These are phyloP conservation scores for Candida suzukii DNA, from an alignment of 805 yeast genomes.

Conservation along the genomic window DNA sequence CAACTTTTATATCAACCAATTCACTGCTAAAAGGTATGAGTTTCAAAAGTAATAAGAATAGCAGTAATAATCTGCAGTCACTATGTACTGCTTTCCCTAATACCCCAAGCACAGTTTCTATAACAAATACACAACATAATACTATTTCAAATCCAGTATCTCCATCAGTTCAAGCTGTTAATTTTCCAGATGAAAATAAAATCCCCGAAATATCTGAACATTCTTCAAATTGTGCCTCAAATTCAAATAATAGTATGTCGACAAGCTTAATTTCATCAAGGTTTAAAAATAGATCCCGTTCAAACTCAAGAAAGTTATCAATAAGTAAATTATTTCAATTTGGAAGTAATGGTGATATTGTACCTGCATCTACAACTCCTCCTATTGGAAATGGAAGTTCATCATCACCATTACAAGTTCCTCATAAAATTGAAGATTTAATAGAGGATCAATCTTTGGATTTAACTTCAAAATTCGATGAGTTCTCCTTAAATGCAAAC, in stretches of 20 bases:
- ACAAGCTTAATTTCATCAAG: slow-evolving; percentile 5
- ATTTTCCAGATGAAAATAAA: not conserved
- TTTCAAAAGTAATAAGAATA: too few relatives aligned
- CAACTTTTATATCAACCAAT: not conserved
- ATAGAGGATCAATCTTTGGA: not conserved
- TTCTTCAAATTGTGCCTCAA: too few relatives aligned
- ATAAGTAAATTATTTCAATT: slow-evolving; percentile 32
- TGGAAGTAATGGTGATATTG: slow-evolving; percentile 12
- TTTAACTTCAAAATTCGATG: slow-evolving; percentile 3
- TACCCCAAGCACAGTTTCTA: too few relatives aligned
- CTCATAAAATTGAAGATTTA: not conserved
- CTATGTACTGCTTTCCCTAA: not conserved
- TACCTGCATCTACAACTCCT: not conserved
- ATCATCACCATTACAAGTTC: not conserved
- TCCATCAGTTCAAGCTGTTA: slow-evolving; percentile 6
- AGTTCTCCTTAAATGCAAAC: slow-evolving; percentile 2
- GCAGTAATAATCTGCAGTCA: not conserved
- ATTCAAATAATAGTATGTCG: not conserved
- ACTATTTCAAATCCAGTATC: slow-evolving; percentile 10
- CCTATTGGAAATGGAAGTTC: not conserved
- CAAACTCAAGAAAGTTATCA: slow-evolving; percentile 29
- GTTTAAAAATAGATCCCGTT: slow-evolving; percentile 29
- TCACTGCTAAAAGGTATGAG: not conserved
- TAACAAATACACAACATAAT: not conserved
- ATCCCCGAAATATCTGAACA: too few relatives aligned